Conservation (phyloP, 1,284 basidiomycete genomes). For the Cryptococcus sp. region DNA sequence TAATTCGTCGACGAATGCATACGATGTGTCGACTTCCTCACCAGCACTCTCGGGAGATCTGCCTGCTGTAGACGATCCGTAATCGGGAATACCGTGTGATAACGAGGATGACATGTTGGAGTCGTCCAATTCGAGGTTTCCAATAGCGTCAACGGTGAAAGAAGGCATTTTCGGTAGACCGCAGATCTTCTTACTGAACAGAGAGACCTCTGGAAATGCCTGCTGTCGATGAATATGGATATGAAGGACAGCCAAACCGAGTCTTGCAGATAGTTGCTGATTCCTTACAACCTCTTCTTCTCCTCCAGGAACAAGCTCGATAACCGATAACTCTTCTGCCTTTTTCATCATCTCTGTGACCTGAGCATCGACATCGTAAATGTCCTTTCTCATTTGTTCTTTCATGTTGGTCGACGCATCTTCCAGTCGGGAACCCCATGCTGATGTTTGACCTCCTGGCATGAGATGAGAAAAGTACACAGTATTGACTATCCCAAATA, state of each 20-base stretch:
- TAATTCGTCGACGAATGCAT: conserved; percentile 27
- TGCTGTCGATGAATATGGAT: conserved; percentile 46
- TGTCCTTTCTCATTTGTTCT: conserved; percentile 2
- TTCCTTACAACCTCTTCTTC: conserved; percentile 48
- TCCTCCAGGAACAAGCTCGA: conserved; percentile 44
- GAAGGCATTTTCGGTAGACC: conserved; percentile 40
- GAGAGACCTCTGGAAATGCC: conserved; percentile 47
- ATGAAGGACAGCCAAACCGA: conserved; percentile 43
- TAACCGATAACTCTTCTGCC: conserved; percentile 35
- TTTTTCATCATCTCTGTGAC: conserved; percentile 41
- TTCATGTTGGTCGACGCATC: background rate
- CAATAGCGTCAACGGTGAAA: background rate
- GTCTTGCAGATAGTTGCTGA: conserved; percentile 39
- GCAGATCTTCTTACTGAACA: conserved; percentile 46
- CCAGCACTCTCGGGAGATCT: conserved; percentile 1
- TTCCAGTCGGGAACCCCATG: conserved; percentile 7
- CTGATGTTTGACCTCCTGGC: background rate
- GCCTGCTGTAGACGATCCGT: background rate
- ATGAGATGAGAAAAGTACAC: conserved; percentile 23
- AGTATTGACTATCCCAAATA: conserved; percentile 36
- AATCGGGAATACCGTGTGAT: background rate
- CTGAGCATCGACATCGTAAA: conserved; percentile 32
- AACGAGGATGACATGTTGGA: too few species aligned
- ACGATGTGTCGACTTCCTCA: conserved; percentile 1
- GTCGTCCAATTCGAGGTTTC: background rate